Evolutionary conservation across 2,329 filamentous ascomycete species (phyloP).

Genomic region (Fusarium transvaalense): DNA sequence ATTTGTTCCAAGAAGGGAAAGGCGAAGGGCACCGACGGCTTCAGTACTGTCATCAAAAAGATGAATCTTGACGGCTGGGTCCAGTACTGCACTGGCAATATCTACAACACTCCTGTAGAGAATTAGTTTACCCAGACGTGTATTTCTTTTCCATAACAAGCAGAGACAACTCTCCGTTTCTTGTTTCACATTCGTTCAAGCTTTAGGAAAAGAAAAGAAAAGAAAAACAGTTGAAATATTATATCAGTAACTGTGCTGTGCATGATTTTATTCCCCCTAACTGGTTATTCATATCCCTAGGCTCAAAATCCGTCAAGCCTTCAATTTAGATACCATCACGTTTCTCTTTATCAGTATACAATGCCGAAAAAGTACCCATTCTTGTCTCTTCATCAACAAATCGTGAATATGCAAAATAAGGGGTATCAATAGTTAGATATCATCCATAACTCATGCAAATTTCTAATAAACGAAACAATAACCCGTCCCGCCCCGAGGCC

Average conservation of each 20-base stretch:
- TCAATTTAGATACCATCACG: neutral
- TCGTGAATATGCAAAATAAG: constrained; percentile 23
- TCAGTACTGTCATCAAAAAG: constrained; percentile 75
- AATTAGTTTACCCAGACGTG: constrained; percentile 4
- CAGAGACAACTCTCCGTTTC: neutral
- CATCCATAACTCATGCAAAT: constrained; percentile 12
- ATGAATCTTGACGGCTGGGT: constrained; percentile 74
- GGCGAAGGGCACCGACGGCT: constrained; percentile 60
- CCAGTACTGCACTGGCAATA: constrained; percentile 63
- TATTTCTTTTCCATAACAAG: neutral
- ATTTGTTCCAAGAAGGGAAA: constrained; percentile 59
- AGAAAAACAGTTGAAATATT: neutral
- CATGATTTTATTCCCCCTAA: constrained; percentile 20
- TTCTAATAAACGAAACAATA: constrained; percentile 1
- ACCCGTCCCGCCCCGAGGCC: neutral
- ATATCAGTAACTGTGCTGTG: neutral
- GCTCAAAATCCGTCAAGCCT: neutral
- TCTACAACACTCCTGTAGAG: constrained; percentile 45
- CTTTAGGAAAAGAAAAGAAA: too few species aligned
- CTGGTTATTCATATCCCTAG: constrained; percentile 8
- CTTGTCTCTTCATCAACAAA: constrained; percentile 1
- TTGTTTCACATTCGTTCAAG: neutral
- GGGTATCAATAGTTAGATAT: constrained; percentile 34
- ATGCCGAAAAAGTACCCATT: neutral
- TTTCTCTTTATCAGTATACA: neutral